Base-by-base conservation (phyloP, 495 filamentous ascomycete genomes). In the Penicillium paradoxum region DNA sequence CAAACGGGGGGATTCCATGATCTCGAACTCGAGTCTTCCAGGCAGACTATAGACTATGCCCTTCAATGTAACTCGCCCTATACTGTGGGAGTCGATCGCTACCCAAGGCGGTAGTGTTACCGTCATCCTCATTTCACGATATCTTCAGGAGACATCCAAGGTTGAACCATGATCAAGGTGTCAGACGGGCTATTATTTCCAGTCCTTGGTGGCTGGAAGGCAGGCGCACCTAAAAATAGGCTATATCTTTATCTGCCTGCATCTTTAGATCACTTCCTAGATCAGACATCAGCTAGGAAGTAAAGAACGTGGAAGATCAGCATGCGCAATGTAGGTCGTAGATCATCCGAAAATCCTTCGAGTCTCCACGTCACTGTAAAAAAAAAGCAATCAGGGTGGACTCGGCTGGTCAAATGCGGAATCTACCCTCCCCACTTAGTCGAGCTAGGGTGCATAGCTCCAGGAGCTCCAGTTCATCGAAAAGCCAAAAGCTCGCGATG, bases 281-380 rank as follows among this genome's bases (percentile, higher is more conserved):
- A n/a, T n/a, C n/a, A n/a, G n/a, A n/a, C n/a, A n/a, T n/a, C n/a
- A n/a, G n/a, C n/a, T n/a, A n/a, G n/a, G n/a, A n/a, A n/a, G n/a
- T n/a, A n/a, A 27, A 27, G 24, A 40, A 40, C 24, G 24, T 49
- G 34, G 8, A 30, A 11, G 44, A 36, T 46, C 29, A 22, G 9
- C 2, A 13, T 34, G 18, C 22, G n/a, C 14, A 27, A 29, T 30
- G 46, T 49, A 17, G 36, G 40, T 50, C 47, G 41, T 38, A 27
- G 49, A 34, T 51, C 19, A 22, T 34, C 6, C 14, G 24, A 18
- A 13, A 24, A 17, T 22, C 27, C 22, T 27, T 13, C n/a, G 30
- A 49, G 49, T 44, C 49, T 49, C 45, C 43, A 54, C 55, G 55
- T 57, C 55, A 57, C 44, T 19, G 39, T 9, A 11, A 25, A 40